phyloP scores from a whole-genome alignment of 164 flowering plant genomes.

The Tinospora cordifolia region DNA sequence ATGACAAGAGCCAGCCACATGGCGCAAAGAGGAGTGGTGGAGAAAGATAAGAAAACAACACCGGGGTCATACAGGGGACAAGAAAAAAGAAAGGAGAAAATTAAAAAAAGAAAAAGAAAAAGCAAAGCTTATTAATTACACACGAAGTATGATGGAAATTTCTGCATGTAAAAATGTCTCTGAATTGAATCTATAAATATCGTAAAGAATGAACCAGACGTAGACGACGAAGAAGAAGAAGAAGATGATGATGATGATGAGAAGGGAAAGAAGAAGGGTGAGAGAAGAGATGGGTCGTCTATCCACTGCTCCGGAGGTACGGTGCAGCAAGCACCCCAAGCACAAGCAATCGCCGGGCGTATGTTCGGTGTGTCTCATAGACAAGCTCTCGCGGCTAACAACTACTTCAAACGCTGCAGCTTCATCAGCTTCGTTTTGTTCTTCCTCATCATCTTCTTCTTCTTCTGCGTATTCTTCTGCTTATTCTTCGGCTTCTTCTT shows the following conservation, averaged over 20 bases:
- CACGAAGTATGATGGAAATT: too few species aligned
- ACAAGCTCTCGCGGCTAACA: slow-evolving; percentile 20
- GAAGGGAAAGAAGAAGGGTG: neutral
- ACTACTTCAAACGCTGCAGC: neutral
- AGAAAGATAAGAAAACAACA: too few species aligned
- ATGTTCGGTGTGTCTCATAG: slow-evolving; percentile 24
- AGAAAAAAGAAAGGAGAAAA: too few species aligned
- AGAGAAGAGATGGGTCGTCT: slow-evolving; percentile 9
- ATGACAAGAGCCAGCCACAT: too few species aligned
- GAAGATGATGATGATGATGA: neutral
- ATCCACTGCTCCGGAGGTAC: slow-evolving; percentile 4
- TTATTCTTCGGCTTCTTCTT: neutral
- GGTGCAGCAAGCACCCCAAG: slow-evolving; percentile 26
- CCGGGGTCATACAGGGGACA: too few species aligned
- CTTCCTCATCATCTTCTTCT: slow-evolving; percentile 19
- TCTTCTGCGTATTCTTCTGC: slow-evolving; percentile 7
- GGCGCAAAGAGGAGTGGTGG: too few species aligned
- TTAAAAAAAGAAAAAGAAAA: too few species aligned
- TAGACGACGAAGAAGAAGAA: neutral
- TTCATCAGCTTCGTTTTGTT: neutral
- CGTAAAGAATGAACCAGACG: neutral
- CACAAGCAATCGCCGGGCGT: slow-evolving; percentile 24
- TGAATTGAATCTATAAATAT: neutral
- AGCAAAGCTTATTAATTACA: too few species aligned
- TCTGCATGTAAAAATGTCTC: neutral